Base-by-base conservation (phyloP, 805 yeast genomes). In the Schizosaccharomyces cryophilus region DNA sequence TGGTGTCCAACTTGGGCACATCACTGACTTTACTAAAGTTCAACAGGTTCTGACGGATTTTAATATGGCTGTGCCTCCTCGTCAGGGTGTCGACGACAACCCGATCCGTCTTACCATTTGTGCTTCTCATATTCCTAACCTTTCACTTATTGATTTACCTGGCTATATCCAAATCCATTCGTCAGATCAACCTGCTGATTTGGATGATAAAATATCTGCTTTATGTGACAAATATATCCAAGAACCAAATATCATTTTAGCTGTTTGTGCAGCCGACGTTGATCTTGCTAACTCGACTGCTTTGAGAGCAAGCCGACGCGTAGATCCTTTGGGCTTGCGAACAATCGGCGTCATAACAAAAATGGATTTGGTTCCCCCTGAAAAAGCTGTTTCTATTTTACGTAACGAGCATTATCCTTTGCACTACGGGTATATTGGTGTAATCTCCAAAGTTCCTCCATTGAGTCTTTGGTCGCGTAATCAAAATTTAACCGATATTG, bases 131-230 rank as follows among this genome's bases (percentile, higher is more conserved):
- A 95, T 90, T 5, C 94, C 98, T 0, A 98, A 94, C 72, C 75
- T 93, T 61, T 87, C 96, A 0, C 74, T 93, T 65, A 95, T 94
- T 21, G 99, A 93, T 74, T 75, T 93, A 63, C 99, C 99, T 0
- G 99, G 99, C 7, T 93, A 93, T 69, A 94, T 93, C 65, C 99
- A 93, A 71, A 81, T 93, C 4, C 95, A 93, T 69, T 94, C 97
- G 2, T 89, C 94, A 1, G 97, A 90, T 70, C 98, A 93, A 72
- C 99, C 99, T 0, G 72, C 77, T 3, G 86, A 83, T 62, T 77
- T 93, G 63, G 90, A 90, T 68, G 77, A 78, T 38, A 85, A 82
- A 68, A 93, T 93, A 66, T 75, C 86, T 63, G 80, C 77, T 61
- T 74, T 93, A 38, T 93, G 97, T 72, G 85, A 85, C 65, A 80